phyloP scores from a whole-genome alignment of 768 basidiomycete genomes.

The Amanita inopinata region DNA sequence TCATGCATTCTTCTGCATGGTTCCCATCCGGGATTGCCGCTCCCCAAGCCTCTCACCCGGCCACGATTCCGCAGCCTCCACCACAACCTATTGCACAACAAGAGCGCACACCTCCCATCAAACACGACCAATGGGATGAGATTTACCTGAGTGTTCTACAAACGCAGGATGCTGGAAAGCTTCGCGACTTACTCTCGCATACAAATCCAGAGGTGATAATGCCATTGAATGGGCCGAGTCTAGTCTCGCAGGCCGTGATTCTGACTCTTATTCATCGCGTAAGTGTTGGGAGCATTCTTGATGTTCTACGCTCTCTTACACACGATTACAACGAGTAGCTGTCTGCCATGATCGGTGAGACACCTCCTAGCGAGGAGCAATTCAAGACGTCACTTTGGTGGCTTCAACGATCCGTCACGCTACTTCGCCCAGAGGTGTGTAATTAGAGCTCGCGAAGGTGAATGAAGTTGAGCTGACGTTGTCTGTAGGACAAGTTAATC shows the following conservation, averaged over 20 bases:
- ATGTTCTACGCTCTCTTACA: constrained; percentile 9
- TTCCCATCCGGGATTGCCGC: constrained; percentile 60
- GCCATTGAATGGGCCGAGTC: constrained; percentile 59
- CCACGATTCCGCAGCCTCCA: constrained; percentile 53
- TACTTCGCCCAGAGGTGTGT: constrained; percentile 65
- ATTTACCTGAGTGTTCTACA: constrained; percentile 69
- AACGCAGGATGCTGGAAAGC: constrained; percentile 63
- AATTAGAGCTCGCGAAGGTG: constrained; percentile 2
- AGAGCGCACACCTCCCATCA: constrained; percentile 45
- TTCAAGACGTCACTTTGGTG: constrained; percentile 84
- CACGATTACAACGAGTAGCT: constrained; percentile 32
- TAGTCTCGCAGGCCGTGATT: constrained; percentile 77
- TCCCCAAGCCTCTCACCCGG: constrained; percentile 75
- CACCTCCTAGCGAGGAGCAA: constrained; percentile 64
- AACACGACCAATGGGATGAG: constrained; percentile 76
- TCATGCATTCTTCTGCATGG: constrained; percentile 48
- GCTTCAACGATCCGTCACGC: constrained; percentile 65
- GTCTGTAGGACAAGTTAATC: constrained; percentile 62
- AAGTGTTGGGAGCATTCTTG: constrained; percentile 22
- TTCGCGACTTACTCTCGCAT: constrained; percentile 62
- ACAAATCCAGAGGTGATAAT: constrained; percentile 76
- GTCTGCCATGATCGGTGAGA: constrained; percentile 65
- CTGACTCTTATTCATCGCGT: constrained; percentile 78
- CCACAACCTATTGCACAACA: constrained; percentile 22
- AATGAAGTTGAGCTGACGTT: constrained; percentile 7